Percentiles rank a stretch among this genome's conserved stretches.
Evolutionary conservation across 2,329 filamentous ascomycete species (phyloP).

Genomic region (Hypoxylon sp.): DNA sequence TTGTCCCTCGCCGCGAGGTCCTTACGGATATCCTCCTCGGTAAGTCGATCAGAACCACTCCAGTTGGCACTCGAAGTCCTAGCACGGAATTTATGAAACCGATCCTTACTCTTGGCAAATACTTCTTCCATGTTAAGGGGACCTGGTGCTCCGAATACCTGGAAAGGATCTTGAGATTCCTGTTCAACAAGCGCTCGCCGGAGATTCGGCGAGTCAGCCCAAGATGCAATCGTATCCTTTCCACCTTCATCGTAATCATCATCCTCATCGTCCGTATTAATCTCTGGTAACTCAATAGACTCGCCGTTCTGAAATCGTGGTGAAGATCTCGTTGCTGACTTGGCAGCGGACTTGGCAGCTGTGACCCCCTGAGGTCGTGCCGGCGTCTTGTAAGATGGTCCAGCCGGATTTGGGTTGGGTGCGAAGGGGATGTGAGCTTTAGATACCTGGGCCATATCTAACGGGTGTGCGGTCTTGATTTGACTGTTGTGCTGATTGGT

Average conservation of each 20-base stretch:
- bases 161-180: conserved; percentile 85
- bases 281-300: conserved; percentile 91
- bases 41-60: conserved; percentile 82
- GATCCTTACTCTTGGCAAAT: conserved; percentile 89
- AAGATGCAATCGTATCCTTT: conserved; percentile 77
- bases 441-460: conserved; percentile 89
- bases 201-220: conserved; percentile 91
- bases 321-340: conserved; percentile 76
- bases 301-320: conserved; percentile 92
- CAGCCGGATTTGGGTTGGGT: conserved; percentile 72
- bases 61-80: conserved; percentile 96
- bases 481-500: conserved; percentile 77
- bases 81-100: conserved; percentile 88
- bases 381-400: conserved; percentile 77
- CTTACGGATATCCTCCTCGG: conserved; percentile 79
- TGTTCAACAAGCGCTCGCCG: conserved; percentile 82
- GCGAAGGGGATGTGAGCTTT: conserved; percentile 93
- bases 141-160: conserved; percentile 89
- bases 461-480: conserved; percentile 74
- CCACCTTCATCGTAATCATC: conserved; percentile 76
- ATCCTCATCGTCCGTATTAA: conserved; percentile 94
- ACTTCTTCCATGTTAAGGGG: conserved; percentile 97
- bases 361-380: conserved; percentile 66
- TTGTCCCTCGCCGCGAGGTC: conserved; percentile 79
- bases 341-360: conserved; percentile 70